Percentiles rank a stretch among this genome's conserved stretches.
Conservation (phyloP, 2,329 filamentous ascomycete species). For the Diplodia corticola region DNA sequence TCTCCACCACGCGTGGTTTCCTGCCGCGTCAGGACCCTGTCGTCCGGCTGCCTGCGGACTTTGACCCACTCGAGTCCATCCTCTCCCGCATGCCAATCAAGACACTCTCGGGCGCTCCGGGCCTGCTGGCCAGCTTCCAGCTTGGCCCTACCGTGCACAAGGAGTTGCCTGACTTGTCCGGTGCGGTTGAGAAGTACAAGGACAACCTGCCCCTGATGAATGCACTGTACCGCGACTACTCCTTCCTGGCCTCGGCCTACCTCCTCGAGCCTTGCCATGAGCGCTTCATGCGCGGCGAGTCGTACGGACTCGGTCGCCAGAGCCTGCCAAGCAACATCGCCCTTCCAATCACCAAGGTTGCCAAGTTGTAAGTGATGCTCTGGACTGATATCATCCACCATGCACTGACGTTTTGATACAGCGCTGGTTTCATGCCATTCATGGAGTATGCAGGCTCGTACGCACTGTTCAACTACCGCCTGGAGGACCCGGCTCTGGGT, state of each 20-base stretch:
- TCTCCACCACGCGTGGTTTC: conserved; percentile 73
- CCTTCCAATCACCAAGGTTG: conserved; percentile 79
- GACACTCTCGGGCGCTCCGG: conserved; percentile 70
- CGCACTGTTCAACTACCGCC: conserved; percentile 63
- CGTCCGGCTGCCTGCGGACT: conserved; percentile 67
- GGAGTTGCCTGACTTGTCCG: conserved; percentile 76
- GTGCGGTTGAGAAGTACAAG: conserved; percentile 67
- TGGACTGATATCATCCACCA: neutral
- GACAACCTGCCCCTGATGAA: conserved; percentile 78
- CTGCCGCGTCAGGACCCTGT: conserved; percentile 60
- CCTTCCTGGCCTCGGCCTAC: conserved; percentile 86
- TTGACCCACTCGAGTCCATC: conserved; percentile 70
- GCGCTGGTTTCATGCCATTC: conserved; percentile 79
- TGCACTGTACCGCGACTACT: conserved; percentile 87
- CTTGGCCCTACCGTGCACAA: conserved; percentile 73
- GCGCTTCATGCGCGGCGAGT: conserved; percentile 63
- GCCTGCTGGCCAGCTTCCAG: conserved; percentile 71
- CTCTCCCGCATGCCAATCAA: conserved; percentile 77
- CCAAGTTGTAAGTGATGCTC: conserved; percentile 70
- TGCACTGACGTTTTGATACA: conserved; percentile 30
- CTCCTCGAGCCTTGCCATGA: conserved; percentile 89
- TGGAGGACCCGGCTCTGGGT: conserved; percentile 57
- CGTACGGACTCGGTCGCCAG: conserved; percentile 75
- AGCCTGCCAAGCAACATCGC: conserved; percentile 72
- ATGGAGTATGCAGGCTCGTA: conserved; percentile 77